A percentile compares a stretch with the other conserved stretches of the same genome.
Evolutionary conservation across 345 rosid species (phyloP).

Genomic region (Mangifera indica): DNA sequence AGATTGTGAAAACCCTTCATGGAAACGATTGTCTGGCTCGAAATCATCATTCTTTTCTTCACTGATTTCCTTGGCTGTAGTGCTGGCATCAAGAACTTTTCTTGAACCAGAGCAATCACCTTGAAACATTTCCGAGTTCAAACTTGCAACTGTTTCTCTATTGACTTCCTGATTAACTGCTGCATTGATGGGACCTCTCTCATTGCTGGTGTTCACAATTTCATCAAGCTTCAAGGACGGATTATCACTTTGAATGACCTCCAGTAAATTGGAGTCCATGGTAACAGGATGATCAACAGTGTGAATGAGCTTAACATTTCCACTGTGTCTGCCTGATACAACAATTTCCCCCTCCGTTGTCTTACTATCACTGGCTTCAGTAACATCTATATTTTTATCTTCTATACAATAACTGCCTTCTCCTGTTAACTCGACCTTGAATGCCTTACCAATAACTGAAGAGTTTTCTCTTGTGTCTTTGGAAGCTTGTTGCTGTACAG

Average conservation of each 20-base stretch:
- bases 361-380: neutral
- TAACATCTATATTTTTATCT: conserved; percentile 1
- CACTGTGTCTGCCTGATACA: neutral
- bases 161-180: conserved; percentile 14
- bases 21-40: conserved; percentile 11
- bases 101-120: conserved; percentile 8
- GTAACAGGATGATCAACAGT: conserved; percentile 6
- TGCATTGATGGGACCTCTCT: conserved; percentile 14
- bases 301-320: conserved; percentile 17
- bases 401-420: neutral
- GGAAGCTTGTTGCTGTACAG: conserved; percentile 20
- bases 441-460: neutral
- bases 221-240: conserved; percentile 7
- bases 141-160: conserved; percentile 17
- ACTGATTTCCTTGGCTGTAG: conserved; percentile 2
- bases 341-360: neutral
- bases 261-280: neutral
- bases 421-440: neutral
- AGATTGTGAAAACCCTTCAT: conserved; percentile 2
- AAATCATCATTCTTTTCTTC: conserved; percentile 24
- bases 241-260: neutral
- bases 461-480: conserved; percentile 6
- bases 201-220: conserved; percentile 10
- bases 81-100: neutral
- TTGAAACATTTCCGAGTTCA: conserved; percentile 16